Evolutionary conservation across 176 grass and related monocot species (phyloP), one percentile per base, ranked within the genome.

Genomic region (Ananas comosus): DNA sequence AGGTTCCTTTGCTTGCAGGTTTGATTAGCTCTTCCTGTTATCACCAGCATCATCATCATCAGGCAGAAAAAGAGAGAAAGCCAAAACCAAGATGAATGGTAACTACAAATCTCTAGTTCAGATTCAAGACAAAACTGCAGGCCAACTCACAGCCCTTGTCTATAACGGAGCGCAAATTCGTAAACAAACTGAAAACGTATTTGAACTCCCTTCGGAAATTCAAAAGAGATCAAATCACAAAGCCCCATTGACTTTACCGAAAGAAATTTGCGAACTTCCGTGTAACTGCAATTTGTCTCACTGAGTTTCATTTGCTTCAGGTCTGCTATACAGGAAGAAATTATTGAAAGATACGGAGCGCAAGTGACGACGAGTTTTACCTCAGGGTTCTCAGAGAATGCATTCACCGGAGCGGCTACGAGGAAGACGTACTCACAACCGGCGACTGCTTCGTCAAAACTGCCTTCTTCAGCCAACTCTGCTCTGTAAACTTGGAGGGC

Each of bases 341-440:
- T 27, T 22, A 63, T 28, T 23, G 11, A 61, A 64, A 3, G 58
- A 72, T 47, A 47, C 19, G 25, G 24, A 48, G 48, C 25, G 25
- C 25, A 27, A 27, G 25, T 27, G 25, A 27, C 1, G 25, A 27
- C 2, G 25, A 27, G 25, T 27, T 51, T 3, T 10, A 94, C 91
- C 81, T 95, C 79, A 6, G 87, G 87, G 3, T 90, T 72, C 3
- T 65, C 6, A 2, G 87, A 27, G 10, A 18, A 64, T 51, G 79
- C 3, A 67, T 85, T 88, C 59, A 90, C 83, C 1, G 91, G 82
- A 25, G 87, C 87, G 9, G 91, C 91, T 9, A 87, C 48, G 18
- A 87, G 78, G 79, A 89, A 89, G 21, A 85, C 78, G 71, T 77
- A 87, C 33, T 77, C n/a, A 50, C 91, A 96, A 33, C 81, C 79